Percentiles rank a stretch among this genome's conserved stretches.
Conservation (phyloP, 306 rosid species). For the Fagus crenata region DNA sequence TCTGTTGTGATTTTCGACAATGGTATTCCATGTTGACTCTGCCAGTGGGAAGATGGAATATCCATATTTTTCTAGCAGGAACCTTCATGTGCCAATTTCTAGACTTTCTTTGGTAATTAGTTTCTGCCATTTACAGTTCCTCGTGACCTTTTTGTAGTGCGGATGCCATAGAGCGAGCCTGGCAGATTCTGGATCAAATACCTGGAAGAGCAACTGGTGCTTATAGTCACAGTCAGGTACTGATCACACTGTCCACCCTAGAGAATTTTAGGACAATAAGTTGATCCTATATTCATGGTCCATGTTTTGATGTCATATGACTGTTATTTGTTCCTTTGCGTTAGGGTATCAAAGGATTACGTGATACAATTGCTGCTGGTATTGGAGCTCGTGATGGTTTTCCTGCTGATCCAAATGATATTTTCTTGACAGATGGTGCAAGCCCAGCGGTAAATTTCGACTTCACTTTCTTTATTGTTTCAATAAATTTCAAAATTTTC, state of each 20-base stretch:
- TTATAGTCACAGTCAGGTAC: slow-evolving; percentile 92
- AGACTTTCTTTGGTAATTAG: neutral
- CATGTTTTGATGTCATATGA: neutral
- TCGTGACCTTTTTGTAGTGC: slow-evolving; percentile 47
- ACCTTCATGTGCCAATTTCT: neutral
- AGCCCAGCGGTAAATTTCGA: slow-evolving; percentile 70
- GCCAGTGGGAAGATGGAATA: too few relatives aligned
- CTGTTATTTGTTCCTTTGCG: slow-evolving; percentile 25
- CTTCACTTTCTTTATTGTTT: neutral
- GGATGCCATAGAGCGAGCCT: slow-evolving; percentile 74
- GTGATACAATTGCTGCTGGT: slow-evolving; percentile 85
- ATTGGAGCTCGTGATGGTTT: slow-evolving; percentile 80
- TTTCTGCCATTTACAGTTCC: slow-evolving; percentile 8
- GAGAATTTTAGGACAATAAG: neutral
- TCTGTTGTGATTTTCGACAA: too few relatives aligned
- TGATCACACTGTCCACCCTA: slow-evolving; percentile 15
- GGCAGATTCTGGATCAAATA: slow-evolving; percentile 79
- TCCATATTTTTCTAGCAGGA: neutral
- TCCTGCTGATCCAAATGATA: slow-evolving; percentile 70
- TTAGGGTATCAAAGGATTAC: slow-evolving; percentile 84
- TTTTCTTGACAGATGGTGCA: slow-evolving; percentile 95
- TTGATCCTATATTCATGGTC: neutral
- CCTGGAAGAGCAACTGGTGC: slow-evolving; percentile 96
- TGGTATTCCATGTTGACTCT: too few relatives aligned
- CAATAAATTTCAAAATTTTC: neutral